phyloP scores from a whole-genome alignment of 2,329 filamentous ascomycete species.

The Sporothrix brunneoviolacea region DNA sequence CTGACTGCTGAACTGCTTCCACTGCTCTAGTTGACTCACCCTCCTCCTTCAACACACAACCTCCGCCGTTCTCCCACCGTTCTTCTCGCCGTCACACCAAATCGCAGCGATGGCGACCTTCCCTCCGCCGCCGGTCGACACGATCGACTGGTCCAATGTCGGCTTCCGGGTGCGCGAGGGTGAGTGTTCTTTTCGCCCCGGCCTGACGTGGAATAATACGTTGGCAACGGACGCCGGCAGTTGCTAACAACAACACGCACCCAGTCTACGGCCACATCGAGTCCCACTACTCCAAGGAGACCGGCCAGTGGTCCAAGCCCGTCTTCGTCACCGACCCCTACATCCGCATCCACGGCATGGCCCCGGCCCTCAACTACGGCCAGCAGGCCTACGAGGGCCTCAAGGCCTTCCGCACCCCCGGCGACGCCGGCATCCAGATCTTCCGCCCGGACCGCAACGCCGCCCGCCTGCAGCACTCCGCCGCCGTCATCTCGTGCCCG shows the following conservation, averaged over 20 bases:
- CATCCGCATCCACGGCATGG: constrained; percentile 89
- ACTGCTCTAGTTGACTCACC: too few relatives aligned
- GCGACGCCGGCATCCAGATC: constrained; percentile 64
- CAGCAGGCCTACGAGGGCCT: constrained; percentile 98
- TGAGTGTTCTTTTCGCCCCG: constrained; percentile 33
- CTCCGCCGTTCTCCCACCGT: too few relatives aligned
- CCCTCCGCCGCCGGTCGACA: constrained; percentile 69
- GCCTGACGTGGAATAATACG: too few relatives aligned
- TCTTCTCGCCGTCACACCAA: not conserved
- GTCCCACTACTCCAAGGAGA: constrained; percentile 69
- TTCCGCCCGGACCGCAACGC: constrained; percentile 88
- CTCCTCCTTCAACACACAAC: too few relatives aligned
- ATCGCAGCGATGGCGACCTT: constrained; percentile 47
- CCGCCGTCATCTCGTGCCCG: constrained; percentile 76
- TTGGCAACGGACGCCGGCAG: not conserved
- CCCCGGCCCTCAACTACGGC: constrained; percentile 91
- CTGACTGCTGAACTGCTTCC: too few relatives aligned
- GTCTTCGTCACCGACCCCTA: constrained; percentile 76
- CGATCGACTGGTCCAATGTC: constrained; percentile 89
- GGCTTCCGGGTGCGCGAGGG: constrained; percentile 91
- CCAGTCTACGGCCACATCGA: constrained; percentile 83
- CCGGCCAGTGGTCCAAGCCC: constrained; percentile 70
- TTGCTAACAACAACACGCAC: not conserved
- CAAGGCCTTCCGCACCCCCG: constrained; percentile 82
- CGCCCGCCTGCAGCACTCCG: constrained; percentile 74